Percentiles rank a stretch among this genome's conserved stretches.
These are phyloP conservation scores for Bretschneidera sinensis DNA, from an alignment of 345 rosid species.

Conservation along the genomic window DNA sequence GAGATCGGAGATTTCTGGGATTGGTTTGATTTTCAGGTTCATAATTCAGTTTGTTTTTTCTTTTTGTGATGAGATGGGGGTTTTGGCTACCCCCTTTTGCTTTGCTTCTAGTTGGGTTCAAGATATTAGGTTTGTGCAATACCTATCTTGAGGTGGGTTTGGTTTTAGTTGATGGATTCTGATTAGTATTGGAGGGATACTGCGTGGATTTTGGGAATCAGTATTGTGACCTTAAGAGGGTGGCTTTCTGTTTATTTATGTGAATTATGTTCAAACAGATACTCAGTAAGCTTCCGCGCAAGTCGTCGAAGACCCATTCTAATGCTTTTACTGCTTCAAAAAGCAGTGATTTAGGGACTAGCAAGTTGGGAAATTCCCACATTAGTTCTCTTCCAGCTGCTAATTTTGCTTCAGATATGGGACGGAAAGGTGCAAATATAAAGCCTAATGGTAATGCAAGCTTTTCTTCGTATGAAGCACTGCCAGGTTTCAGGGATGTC, in stretches of 20 bases:
- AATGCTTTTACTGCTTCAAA: conserved; percentile 38
- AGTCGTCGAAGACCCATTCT: conserved; percentile 57
- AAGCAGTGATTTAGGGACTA: conserved; percentile 29
- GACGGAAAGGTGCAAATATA: conserved; percentile 31
- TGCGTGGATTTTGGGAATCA: conserved; percentile 2
- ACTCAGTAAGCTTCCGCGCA: conserved; percentile 78
- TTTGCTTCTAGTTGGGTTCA: neutral
- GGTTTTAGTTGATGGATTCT: conserved; percentile 13
- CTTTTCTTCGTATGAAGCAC: conserved; percentile 45
- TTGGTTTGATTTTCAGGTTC: conserved; percentile 24
- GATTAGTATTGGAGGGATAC: conserved; percentile 4
- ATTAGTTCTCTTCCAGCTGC: conserved; percentile 22
- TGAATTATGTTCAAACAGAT: conserved; percentile 72
- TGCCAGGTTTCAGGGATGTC: conserved; percentile 59
- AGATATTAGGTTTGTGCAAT: neutral
- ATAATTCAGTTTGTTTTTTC: conserved; percentile 17
- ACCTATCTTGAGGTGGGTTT: conserved; percentile 5
- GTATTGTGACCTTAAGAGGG: conserved; percentile 16
- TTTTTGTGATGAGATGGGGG: conserved; percentile 16
- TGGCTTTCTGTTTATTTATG: conserved; percentile 17
- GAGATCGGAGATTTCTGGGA: conserved; percentile 14
- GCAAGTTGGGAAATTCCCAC: conserved; percentile 36
- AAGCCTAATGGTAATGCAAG: conserved; percentile 34
- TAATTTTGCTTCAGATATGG: conserved; percentile 36
- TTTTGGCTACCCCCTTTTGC: conserved; percentile 2